Conservation (phyloP, 2,329 filamentous ascomycete genomes). For the Orbilia oligospora region DNA sequence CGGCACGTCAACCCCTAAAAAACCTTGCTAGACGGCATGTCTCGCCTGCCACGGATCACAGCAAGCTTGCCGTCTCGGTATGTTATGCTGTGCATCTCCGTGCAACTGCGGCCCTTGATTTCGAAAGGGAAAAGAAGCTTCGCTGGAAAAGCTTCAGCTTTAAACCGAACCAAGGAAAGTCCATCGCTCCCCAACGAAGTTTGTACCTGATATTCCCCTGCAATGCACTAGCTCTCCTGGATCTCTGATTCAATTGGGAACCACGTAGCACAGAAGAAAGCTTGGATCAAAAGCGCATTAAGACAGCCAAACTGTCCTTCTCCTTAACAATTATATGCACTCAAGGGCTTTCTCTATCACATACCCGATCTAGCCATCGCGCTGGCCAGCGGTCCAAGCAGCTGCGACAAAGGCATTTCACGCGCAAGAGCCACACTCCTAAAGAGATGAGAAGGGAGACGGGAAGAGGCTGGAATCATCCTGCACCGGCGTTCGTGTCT, state of each 20-base stretch:
- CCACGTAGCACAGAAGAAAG: constrained; percentile 54
- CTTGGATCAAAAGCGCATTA: constrained; percentile 25
- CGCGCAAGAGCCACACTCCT: constrained; percentile 1
- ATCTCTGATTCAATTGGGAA: constrained; percentile 39
- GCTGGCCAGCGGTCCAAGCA: constrained; percentile 30
- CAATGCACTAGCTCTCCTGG: constrained; percentile 35
- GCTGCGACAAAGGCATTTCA: constrained; percentile 39
- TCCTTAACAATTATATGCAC: constrained; percentile 48
- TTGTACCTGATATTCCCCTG: constrained; percentile 47
- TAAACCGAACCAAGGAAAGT: constrained; percentile 29
- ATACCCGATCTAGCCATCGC: constrained; percentile 54
- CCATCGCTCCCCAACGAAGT: constrained; percentile 7
- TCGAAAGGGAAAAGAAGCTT: constrained; percentile 38
- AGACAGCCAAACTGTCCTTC: constrained; percentile 37
- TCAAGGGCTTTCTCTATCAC: constrained; percentile 59
- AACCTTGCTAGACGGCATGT: constrained; percentile 38
- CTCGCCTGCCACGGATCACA: constrained; percentile 53
- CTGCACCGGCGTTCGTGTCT: constrained; percentile 16
- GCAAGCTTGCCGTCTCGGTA: constrained; percentile 55
- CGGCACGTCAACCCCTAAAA: constrained; percentile 52
- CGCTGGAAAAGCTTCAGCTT: constrained; percentile 27
- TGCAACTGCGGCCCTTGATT: constrained; percentile 38
- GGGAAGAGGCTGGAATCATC: constrained; percentile 34
- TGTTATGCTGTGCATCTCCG: constrained; percentile 47
- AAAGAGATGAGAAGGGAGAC: constrained; percentile 7